Conservation (phyloP, 495 filamentous ascomycete genomes). For the Halenospora varia region DNA sequence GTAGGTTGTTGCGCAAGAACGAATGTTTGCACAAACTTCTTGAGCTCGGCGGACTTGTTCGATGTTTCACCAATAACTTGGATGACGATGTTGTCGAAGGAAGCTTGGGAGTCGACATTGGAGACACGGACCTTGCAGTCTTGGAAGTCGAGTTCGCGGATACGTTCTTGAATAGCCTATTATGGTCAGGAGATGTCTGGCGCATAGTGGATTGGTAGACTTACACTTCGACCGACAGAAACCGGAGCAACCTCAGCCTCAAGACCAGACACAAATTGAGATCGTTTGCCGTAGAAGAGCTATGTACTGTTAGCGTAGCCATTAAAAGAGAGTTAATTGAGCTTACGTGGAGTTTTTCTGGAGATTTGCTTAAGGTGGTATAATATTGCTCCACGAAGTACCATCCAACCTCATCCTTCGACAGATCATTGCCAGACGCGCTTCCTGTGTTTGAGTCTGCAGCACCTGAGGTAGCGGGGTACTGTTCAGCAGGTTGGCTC, state of each 20-base stretch:
- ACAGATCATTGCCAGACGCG: slow-evolving; percentile 24
- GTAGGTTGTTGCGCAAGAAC: slow-evolving; percentile 94
- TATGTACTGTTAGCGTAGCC: slow-evolving; percentile 28
- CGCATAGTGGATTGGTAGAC: slow-evolving; percentile 26
- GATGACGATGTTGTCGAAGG: slow-evolving; percentile 87
- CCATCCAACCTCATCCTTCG: slow-evolving; percentile 75
- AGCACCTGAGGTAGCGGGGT: slow-evolving; percentile 22
- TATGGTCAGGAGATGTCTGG: slow-evolving; percentile 16
- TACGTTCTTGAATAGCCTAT: slow-evolving; percentile 88
- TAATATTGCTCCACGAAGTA: slow-evolving; percentile 99
- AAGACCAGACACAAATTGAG: slow-evolving; percentile 76
- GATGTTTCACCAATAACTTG: slow-evolving; percentile 98
- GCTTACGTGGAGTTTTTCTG: slow-evolving; percentile 87
- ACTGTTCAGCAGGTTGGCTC: slow-evolving; percentile 22
- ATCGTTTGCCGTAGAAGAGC: slow-evolving; percentile 80
- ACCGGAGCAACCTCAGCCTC: slow-evolving; percentile 85
- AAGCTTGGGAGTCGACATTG: slow-evolving; percentile 95
- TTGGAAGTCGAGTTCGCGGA: slow-evolving; percentile 88
- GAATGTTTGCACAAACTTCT: slow-evolving; percentile 98
- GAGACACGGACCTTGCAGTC: slow-evolving; percentile 98
- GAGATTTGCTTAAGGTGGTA: slow-evolving; percentile 88
- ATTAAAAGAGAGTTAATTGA: not conserved
- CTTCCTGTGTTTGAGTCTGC: slow-evolving; percentile 21
- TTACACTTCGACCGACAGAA: slow-evolving; percentile 78
- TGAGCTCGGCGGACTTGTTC: slow-evolving; percentile 82